Percentiles rank a stretch among this genome's conserved stretches.
Evolutionary conservation across 176 grass and related monocot species (phyloP).

Genomic region (Triticum urartu): DNA sequence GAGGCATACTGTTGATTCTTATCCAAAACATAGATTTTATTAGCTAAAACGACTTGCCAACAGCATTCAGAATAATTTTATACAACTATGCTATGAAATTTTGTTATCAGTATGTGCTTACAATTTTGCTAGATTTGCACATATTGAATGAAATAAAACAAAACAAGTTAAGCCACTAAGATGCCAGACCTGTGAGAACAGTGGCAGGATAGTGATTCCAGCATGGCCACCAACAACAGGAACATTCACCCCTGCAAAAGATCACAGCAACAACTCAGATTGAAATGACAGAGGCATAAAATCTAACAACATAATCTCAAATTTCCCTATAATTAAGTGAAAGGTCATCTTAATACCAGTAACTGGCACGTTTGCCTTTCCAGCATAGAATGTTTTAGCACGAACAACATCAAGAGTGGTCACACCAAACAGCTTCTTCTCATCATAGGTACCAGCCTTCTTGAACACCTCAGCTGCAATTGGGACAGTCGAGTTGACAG

Average conservation of each 20-base stretch:
- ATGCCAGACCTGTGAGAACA: conserved; percentile 72
- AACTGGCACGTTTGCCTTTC: conserved; percentile 73
- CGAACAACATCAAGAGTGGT: conserved; percentile 93
- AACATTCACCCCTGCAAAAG: conserved; percentile 72
- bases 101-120: neutral
- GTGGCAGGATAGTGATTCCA: conserved; percentile 79
- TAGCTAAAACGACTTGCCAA: neutral
- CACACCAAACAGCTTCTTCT: conserved; percentile 89
- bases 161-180: neutral
- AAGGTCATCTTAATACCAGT: conserved; percentile 33
- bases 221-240: conserved; percentile 89
- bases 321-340: neutral
- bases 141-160: neutral
- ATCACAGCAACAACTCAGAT: neutral
- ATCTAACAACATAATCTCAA: neutral
- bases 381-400: conserved; percentile 89
- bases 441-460: conserved; percentile 83
- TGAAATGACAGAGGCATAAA: neutral
- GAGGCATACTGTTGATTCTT: neutral
- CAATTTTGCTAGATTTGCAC: neutral
- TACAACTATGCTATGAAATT: neutral
- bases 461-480: conserved; percentile 93
- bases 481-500: conserved; percentile 85
- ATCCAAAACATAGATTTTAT: neutral
- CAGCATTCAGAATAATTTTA: neutral